Evolutionary conservation across 306 rosid genomes (phyloP).

Genomic region (Acmispon strigosus): DNA sequence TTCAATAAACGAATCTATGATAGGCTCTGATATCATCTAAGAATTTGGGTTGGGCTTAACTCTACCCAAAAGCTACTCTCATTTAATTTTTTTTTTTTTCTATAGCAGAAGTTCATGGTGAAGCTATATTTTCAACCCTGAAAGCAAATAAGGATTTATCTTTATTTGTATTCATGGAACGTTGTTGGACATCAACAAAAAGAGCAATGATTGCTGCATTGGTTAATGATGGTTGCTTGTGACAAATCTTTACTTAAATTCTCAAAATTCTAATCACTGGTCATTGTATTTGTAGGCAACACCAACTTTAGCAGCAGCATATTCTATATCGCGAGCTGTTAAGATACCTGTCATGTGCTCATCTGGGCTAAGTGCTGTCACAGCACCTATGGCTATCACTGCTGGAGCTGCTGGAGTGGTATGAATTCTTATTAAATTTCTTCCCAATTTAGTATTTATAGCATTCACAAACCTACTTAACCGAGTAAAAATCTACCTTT

Average conservation of each 20-base stretch:
- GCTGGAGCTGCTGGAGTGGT: conserved; percentile 98
- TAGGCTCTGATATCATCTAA: too few relatives aligned
- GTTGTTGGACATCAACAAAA: neutral
- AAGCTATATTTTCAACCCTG: neutral
- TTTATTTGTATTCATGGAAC: neutral
- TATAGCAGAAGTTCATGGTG: neutral
- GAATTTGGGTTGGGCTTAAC: too few relatives aligned
- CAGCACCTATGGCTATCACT: conserved; percentile 89
- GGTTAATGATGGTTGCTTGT: conserved; percentile 2
- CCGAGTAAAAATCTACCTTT: neutral
- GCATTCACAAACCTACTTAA: neutral
- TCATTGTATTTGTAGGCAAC: conserved; percentile 54
- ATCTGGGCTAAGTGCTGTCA: conserved; percentile 78
- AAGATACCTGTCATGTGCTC: conserved; percentile 87
- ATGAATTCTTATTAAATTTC: conserved; percentile 15
- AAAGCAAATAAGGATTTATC: neutral
- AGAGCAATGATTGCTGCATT: neutral
- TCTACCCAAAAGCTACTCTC: too few relatives aligned
- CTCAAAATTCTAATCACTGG: neutral
- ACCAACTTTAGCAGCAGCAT: conserved; percentile 88
- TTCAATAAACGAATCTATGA: too few relatives aligned
- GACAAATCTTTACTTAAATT: neutral
- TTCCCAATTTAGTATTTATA: neutral
- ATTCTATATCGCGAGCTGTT: conserved; percentile 82
- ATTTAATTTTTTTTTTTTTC: neutral